Percentiles rank a stretch among this genome's conserved stretches.
Conservation (phyloP, 2,329 filamentous ascomycete species). For the Nothophoma quercina region DNA sequence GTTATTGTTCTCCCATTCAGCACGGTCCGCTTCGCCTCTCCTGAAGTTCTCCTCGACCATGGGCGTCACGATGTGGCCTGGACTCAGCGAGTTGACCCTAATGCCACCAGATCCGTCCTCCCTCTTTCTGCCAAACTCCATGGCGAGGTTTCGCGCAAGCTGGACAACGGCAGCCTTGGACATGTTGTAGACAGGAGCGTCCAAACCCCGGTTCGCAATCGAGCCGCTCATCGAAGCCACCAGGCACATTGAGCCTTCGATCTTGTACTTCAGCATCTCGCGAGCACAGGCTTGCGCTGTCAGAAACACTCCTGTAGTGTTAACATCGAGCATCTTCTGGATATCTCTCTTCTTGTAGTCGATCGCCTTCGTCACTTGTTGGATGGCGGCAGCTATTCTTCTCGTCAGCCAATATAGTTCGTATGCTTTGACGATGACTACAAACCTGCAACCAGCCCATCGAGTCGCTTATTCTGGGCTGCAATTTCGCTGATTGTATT, state of each 20-base stretch:
- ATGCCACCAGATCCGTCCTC: constrained; percentile 68
- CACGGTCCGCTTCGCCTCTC: constrained; percentile 68
- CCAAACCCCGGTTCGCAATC: constrained; percentile 67
- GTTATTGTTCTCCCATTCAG: constrained; percentile 79
- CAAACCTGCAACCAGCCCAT: constrained; percentile 72
- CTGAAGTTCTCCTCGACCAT: constrained; percentile 84
- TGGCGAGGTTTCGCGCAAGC: constrained; percentile 71
- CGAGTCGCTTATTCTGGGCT: constrained; percentile 71
- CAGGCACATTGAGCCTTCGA: constrained; percentile 65
- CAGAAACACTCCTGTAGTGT: constrained; percentile 68
- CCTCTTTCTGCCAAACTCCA: constrained; percentile 65
- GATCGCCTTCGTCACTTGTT: constrained; percentile 80
- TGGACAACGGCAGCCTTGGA: constrained; percentile 78
- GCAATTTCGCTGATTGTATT: constrained; percentile 72
- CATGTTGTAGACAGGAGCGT: constrained; percentile 74
- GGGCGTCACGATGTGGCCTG: constrained; percentile 78
- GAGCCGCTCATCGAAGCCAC: constrained; percentile 69
- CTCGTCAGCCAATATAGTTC: background rate
- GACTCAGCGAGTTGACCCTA: constrained; percentile 79
- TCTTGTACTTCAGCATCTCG: constrained; percentile 66
- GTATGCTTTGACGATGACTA: background rate
- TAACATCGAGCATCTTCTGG: constrained; percentile 66
- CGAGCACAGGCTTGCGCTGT: constrained; percentile 66
- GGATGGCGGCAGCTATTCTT: constrained; percentile 68
- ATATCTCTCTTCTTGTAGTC: constrained; percentile 72